Percentiles rank a stretch among this genome's conserved stretches.
Conservation (phyloP, 495 filamentous ascomycete species). For the Umbilicaria muhlenbergii region DNA sequence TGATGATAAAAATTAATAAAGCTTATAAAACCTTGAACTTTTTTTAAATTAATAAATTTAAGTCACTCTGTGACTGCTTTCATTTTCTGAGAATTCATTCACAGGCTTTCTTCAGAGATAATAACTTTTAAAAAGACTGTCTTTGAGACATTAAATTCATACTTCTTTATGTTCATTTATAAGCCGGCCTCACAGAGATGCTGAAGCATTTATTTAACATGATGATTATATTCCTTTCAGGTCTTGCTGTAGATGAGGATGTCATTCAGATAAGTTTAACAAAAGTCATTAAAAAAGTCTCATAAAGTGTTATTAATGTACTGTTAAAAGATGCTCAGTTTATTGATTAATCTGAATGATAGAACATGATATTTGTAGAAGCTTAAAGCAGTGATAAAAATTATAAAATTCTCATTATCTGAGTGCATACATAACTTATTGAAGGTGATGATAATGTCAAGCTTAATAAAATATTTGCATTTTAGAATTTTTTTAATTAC, state of each 20-base stretch:
- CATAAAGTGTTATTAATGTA: conserved; percentile 16
- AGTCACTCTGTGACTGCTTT: conserved; percentile 6
- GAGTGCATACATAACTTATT: conserved; percentile 1
- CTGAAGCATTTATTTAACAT: conserved; percentile 6
- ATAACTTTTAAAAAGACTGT: conserved; percentile 13
- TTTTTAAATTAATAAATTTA: conserved; percentile 2
- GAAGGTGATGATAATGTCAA: background rate
- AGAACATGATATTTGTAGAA: background rate
- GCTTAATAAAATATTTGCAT: background rate
- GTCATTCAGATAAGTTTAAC: background rate
- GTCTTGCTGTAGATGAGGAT: conserved; percentile 10
- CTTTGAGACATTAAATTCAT: conserved; percentile 10
- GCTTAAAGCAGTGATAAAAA: background rate
- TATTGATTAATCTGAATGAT: background rate
- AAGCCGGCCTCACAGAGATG: conserved; percentile 5
- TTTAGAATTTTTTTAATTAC: background rate
- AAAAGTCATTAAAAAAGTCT: background rate
- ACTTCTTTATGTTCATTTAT: conserved; percentile 12
- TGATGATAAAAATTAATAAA: conserved; percentile 15
- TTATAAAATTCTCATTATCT: background rate
- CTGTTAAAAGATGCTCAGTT: background rate
- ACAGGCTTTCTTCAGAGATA: conserved; percentile 8
- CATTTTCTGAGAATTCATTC: conserved; percentile 10
- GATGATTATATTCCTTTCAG: conserved; percentile 1
- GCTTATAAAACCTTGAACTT: conserved; percentile 12